Percentiles rank a stretch among this genome's conserved stretches.
Conservation (phyloP, 1,139 yeast genomes). For the Protomyces arabidopsidicola region DNA sequence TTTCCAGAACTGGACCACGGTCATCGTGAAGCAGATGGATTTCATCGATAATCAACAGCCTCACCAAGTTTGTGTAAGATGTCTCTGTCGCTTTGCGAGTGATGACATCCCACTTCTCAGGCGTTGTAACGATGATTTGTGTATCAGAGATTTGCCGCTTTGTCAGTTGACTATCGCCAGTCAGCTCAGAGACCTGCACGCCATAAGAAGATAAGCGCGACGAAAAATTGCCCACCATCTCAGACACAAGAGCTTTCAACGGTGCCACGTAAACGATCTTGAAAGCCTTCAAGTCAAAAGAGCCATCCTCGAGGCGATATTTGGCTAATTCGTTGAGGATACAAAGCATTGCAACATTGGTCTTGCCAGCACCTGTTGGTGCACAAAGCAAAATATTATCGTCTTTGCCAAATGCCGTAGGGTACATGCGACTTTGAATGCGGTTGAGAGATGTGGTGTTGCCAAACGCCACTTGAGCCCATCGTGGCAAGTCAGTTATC, state of each 20-base stretch:
- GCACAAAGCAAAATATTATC: conserved; percentile 81
- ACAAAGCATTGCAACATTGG: conserved; percentile 86
- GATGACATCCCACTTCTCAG: conserved; percentile 95
- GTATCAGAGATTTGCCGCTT: conserved; percentile 72
- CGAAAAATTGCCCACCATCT: conserved; percentile 82
- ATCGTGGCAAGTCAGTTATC: conserved; percentile 63
- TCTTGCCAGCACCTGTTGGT: conserved; percentile 98
- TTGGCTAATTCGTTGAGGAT: conserved; percentile 60
- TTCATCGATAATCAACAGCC: conserved; percentile 82
- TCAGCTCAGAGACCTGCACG: conserved; percentile 72
- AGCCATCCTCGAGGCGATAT: conserved; percentile 49
- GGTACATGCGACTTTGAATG: conserved; percentile 78
- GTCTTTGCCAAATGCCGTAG: conserved; percentile 66
- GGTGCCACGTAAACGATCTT: conserved; percentile 92
- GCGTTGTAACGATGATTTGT: conserved; percentile 85
- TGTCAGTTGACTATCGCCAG: conserved; percentile 83
- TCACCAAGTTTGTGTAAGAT: conserved; percentile 59
- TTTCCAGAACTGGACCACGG: conserved; percentile 91
- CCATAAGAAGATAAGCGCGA: conserved; percentile 65
- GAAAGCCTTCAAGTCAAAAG: conserved; percentile 45
- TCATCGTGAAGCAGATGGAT: conserved; percentile 89
- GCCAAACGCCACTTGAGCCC: conserved; percentile 71
- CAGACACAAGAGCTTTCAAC: conserved; percentile 88
- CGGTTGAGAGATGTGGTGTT: conserved; percentile 69
- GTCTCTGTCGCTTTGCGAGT: conserved; percentile 72